phyloP scores from a whole-genome alignment of 2,329 filamentous ascomycete species.

The Zymoseptoria pseudotritici region DNA sequence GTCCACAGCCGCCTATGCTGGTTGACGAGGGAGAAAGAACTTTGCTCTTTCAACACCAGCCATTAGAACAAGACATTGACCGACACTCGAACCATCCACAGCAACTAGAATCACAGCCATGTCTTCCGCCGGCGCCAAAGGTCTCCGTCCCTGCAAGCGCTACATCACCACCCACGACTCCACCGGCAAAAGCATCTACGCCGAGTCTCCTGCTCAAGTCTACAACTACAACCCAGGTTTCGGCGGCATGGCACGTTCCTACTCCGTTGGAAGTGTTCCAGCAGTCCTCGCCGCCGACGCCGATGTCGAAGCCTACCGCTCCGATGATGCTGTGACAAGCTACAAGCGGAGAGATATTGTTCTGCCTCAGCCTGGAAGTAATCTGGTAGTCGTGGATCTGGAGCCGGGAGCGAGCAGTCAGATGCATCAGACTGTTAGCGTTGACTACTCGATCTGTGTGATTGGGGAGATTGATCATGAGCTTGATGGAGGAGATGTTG shows the following conservation, averaged over 20 bases:
- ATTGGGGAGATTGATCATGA: slow-evolving; percentile 19
- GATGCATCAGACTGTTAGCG: slow-evolving; percentile 19
- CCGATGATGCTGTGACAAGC: slow-evolving; percentile 11
- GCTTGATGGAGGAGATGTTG: slow-evolving; percentile 17
- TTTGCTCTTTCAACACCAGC: background rate
- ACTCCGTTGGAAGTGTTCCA: slow-evolving; percentile 13
- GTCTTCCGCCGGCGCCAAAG: slow-evolving; percentile 5
- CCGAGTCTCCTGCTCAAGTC: slow-evolving; percentile 13
- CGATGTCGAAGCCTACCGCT: slow-evolving; percentile 16
- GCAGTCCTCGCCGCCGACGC: slow-evolving; percentile 12
- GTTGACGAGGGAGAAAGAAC: background rate
- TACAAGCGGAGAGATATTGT: slow-evolving; percentile 11
- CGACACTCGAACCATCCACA: background rate
- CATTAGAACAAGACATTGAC: background rate
- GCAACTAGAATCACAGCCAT: background rate
- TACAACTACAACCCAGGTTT: slow-evolving; percentile 4
- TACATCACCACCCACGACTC: slow-evolving; percentile 19
- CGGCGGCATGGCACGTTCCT: slow-evolving; percentile 14
- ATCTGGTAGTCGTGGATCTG: slow-evolving; percentile 16
- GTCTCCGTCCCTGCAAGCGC: slow-evolving; percentile 15
- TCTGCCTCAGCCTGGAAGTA: slow-evolving; percentile 10
- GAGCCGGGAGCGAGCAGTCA: slow-evolving; percentile 13
- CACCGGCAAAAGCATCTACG: slow-evolving; percentile 14
- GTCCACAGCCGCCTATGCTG: background rate
- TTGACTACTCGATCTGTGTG: slow-evolving; percentile 17